These are phyloP conservation scores for Colletotrichum sp. DNA, from an alignment of 2,329 filamentous ascomycete genomes.

Conservation along the genomic window DNA sequence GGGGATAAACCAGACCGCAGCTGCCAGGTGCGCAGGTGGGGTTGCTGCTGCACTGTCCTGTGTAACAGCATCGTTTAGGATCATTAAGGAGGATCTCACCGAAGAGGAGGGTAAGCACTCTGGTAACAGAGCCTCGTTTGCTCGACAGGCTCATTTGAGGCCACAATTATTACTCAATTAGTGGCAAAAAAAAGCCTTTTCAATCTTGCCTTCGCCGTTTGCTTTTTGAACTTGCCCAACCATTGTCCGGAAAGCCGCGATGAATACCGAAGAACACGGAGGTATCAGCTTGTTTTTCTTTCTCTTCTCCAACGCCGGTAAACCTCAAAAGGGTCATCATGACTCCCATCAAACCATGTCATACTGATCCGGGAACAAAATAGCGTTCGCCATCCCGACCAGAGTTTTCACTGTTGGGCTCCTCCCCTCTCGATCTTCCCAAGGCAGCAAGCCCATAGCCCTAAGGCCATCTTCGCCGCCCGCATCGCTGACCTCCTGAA, in stretches of 20 bases:
- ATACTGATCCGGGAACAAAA: conserved; percentile 46
- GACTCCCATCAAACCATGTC: conserved; percentile 26
- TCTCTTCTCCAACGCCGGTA: neutral
- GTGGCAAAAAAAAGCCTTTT: neutral
- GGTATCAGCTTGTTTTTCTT: neutral
- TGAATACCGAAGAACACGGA: neutral
- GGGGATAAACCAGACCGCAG: neutral
- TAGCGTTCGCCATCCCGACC: conserved; percentile 41
- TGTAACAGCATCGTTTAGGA: neutral
- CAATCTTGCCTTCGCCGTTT: neutral
- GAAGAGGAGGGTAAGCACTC: neutral
- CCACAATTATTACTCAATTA: neutral
- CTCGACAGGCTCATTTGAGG: neutral
- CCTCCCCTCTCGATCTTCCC: conserved; percentile 40
- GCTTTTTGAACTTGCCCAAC: neutral
- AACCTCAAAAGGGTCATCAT: neutral
- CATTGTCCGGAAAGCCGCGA: neutral
- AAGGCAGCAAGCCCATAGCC: conserved; percentile 46
- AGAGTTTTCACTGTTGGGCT: conserved; percentile 37
- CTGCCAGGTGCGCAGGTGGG: neutral
- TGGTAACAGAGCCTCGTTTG: neutral
- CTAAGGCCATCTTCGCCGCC: conserved; percentile 44
- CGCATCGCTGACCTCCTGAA: conserved; percentile 41
- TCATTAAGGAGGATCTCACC: neutral
- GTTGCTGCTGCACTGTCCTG: neutral